A percentile compares a stretch with the other conserved stretches of the same genome.
phyloP scores from a whole-genome alignment of 495 filamentous ascomycete species.

The Penicillium flavigenum region DNA sequence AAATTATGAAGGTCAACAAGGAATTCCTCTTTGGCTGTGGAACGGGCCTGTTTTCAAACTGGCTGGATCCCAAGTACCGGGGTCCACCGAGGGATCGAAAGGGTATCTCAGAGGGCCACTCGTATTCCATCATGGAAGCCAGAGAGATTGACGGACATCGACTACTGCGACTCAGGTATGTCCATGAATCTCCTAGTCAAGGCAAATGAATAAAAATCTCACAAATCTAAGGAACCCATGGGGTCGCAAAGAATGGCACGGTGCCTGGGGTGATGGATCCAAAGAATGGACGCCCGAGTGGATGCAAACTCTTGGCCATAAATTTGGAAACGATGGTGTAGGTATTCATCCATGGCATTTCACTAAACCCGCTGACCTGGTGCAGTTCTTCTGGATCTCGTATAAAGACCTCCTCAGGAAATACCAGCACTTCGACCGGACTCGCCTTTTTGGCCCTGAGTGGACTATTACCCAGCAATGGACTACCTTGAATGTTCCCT shows the following conservation, averaged over 20 bases:
- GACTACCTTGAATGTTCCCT: constrained; percentile 81
- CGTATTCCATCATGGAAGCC: constrained; percentile 85
- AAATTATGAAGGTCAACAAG: constrained; percentile 80
- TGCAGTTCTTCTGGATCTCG: constrained; percentile 64
- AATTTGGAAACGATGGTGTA: constrained; percentile 84
- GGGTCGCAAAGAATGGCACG: constrained; percentile 81
- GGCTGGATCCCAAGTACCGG: constrained; percentile 45
- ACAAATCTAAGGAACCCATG: constrained; percentile 69
- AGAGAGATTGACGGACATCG: constrained; percentile 72
- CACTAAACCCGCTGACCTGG: constrained; percentile 13
- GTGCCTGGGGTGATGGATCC: constrained; percentile 83
- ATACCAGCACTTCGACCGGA: constrained; percentile 80
- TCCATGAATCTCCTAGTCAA: not conserved
- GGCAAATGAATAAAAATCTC: constrained; percentile 10
- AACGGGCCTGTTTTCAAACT: constrained; percentile 61
- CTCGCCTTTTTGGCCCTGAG: constrained; percentile 78
- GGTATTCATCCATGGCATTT: not conserved
- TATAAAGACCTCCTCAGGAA: constrained; percentile 82
- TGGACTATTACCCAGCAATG: constrained; percentile 84
- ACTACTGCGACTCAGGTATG: constrained; percentile 66
- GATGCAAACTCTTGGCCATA: constrained; percentile 74
- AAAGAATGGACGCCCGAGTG: constrained; percentile 91
- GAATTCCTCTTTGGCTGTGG: constrained; percentile 86
- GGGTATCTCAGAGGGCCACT: constrained; percentile 79
- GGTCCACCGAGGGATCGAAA: constrained; percentile 54